A percentile compares a stretch with the other conserved stretches of the same genome.
These are phyloP conservation scores for Globisporangium cystogenes DNA, from an alignment of 352 stramenopile species.

Conservation along the genomic window DNA sequence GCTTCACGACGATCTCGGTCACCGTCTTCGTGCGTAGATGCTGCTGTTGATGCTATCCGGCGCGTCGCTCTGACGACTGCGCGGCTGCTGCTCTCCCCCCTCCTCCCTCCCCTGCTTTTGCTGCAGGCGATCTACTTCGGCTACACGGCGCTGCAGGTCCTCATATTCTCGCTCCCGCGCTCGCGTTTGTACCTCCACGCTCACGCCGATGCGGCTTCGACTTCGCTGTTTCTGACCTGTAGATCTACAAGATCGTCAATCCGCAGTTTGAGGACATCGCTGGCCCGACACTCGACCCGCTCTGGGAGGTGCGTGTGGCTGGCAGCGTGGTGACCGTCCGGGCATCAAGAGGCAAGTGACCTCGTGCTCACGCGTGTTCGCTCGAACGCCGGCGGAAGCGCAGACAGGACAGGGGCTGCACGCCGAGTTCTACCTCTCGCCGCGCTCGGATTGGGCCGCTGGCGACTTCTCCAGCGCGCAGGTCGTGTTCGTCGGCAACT, in stretches of 20 bases:
- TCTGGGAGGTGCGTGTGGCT: slow-evolving; percentile 39
- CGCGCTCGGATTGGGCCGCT: slow-evolving; percentile 33
- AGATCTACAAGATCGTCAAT: slow-evolving; percentile 76
- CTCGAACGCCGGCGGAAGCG: too few relatives aligned
- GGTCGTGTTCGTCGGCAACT: slow-evolving; percentile 39
- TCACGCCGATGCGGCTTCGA: too few relatives aligned
- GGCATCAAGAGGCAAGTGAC: too few relatives aligned
- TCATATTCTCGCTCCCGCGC: neutral
- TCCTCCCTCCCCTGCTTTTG: neutral
- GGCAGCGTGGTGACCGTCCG: too few relatives aligned
- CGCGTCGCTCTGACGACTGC: neutral
- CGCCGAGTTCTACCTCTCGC: slow-evolving; percentile 57
- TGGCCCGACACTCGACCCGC: slow-evolving; percentile 46
- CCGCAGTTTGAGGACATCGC: slow-evolving; percentile 40
- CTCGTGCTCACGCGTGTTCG: neutral
- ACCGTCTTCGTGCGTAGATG: slow-evolving; percentile 43
- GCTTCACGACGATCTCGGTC: slow-evolving; percentile 54
- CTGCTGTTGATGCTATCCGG: neutral
- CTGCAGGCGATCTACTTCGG: slow-evolving; percentile 49
- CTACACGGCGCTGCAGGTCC: slow-evolving; percentile 46
- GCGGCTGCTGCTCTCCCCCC: too few relatives aligned
- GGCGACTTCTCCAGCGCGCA: slow-evolving; percentile 32
- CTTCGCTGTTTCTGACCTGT: neutral
- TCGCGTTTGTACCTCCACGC: too few relatives aligned
- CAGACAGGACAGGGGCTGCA: slow-evolving; percentile 47